phyloP scores from a whole-genome alignment of 2,329 filamentous ascomycete genomes.

The Trichoderma koningiopsis region DNA sequence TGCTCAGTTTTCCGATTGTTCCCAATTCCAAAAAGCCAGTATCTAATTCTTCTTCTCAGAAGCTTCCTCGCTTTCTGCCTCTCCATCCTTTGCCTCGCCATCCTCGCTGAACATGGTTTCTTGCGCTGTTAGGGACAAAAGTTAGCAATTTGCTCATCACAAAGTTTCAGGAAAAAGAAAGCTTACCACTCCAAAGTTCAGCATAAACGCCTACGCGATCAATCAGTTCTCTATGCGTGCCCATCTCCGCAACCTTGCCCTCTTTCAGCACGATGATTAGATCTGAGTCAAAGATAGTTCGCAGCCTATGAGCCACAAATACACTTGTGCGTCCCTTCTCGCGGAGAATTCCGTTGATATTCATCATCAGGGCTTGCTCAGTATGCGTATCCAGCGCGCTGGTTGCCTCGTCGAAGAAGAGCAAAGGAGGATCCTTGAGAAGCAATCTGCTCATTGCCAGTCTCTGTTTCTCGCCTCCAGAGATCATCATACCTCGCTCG shows the following conservation, averaged over 20 bases:
- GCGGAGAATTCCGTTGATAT: conserved; percentile 89
- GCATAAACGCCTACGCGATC: conserved; percentile 79
- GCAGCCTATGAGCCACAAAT: conserved; percentile 88
- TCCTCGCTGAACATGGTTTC: conserved; percentile 59
- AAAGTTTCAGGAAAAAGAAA: not conserved
- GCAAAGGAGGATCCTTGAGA: conserved; percentile 82
- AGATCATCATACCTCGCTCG: conserved; percentile 95
- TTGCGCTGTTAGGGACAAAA: conserved; percentile 50
- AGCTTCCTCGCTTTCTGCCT: conserved; percentile 33
- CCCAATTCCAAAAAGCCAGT: not conserved
- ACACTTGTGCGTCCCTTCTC: conserved; percentile 90
- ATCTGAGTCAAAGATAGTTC: conserved; percentile 92
- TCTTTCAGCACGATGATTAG: conserved; percentile 88
- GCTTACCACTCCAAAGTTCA: conserved; percentile 81
- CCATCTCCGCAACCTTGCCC: conserved; percentile 83
- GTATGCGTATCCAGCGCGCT: conserved; percentile 92
- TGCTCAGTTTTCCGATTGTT: not conserved
- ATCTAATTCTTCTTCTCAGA: conserved; percentile 28
- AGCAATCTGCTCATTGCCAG: conserved; percentile 81
- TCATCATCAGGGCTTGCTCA: conserved; percentile 83
- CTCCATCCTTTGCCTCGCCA: conserved; percentile 46
- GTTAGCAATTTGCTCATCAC: conserved; percentile 1
- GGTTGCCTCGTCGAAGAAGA: conserved; percentile 96
- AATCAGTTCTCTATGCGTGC: conserved; percentile 83
- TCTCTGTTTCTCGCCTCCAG: conserved; percentile 90